Percentiles rank a stretch among this genome's conserved stretches.
phyloP scores from a whole-genome alignment of 805 yeast genomes.

The Schwanniomyces polymorphus region DNA sequence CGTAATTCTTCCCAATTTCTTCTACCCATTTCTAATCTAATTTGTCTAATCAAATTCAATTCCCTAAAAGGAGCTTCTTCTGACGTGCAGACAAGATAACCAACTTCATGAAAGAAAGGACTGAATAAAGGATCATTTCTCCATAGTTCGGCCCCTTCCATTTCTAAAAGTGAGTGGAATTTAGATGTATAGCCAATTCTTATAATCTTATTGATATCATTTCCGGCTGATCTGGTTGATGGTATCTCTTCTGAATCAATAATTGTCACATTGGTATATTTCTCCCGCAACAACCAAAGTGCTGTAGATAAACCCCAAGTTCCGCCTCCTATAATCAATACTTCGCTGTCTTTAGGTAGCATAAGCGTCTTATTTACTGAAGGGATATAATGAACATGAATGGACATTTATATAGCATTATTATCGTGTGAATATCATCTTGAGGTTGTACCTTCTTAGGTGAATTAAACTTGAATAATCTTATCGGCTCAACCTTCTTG shows the following conservation, averaged over 20 bases:
- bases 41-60: neutral
- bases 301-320: conserved; percentile 5
- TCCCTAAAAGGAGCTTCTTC: neutral
- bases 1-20: neutral
- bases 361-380: too few species aligned
- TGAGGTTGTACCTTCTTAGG: too few species aligned
- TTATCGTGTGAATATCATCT: too few species aligned
- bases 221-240: conserved; percentile 4
- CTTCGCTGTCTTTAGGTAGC: neutral
- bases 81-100: conserved; percentile 6
- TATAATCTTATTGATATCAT: conserved; percentile 7
- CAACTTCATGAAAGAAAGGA: conserved; percentile 8
- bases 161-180: conserved; percentile 4
- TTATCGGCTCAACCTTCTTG: too few species aligned
- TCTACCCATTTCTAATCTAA: neutral
- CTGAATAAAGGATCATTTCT: conserved; percentile 4
- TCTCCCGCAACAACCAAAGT: neutral
- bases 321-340: conserved; percentile 5
- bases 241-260: conserved; percentile 4
- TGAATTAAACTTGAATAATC: too few species aligned
- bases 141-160: conserved; percentile 8
- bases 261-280: conserved; percentile 1
- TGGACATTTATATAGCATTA: too few species aligned
- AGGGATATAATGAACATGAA: too few species aligned
- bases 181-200: neutral